Evolutionary conservation across 225 moss, liverwort and hornwort genomes (phyloP).

Genomic region (Physcomitrellopsis africana): DNA sequence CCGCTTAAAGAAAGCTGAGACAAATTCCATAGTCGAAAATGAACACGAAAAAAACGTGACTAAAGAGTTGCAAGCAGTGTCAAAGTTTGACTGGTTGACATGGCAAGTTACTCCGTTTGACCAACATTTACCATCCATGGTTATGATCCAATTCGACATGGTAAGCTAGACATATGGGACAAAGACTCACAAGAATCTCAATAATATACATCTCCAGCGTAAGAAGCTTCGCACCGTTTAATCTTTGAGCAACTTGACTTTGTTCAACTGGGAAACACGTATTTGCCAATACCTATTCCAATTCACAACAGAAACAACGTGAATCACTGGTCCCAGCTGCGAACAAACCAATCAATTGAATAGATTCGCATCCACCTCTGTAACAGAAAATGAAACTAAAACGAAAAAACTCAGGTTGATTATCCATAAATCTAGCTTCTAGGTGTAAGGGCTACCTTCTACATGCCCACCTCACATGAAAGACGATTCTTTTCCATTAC

Average conservation of each 20-base stretch:
- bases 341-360: background rate
- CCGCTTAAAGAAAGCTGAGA: constrained; percentile 88
- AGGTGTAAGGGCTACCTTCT: background rate
- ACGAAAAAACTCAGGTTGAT: background rate
- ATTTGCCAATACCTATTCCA: constrained; percentile 68
- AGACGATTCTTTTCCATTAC: constrained; percentile 80
- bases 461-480: constrained; percentile 74
- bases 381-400: background rate
- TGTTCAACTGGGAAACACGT: constrained; percentile 80
- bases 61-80: background rate
- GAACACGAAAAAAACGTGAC: constrained; percentile 11
- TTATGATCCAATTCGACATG: constrained; percentile 9
- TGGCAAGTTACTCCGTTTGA: background rate
- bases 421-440: background rate
- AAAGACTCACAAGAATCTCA: constrained; percentile 22
- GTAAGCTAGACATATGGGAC: background rate
- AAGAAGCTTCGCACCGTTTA: constrained; percentile 61
- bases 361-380: background rate
- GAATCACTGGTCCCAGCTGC: constrained; percentile 17
- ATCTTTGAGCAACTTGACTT: constrained; percentile 54
- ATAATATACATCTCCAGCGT: constrained; percentile 21
- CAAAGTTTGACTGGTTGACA: constrained; percentile 2
- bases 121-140: background rate
- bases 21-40: constrained; percentile 24
- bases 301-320: constrained; percentile 23